These are phyloP conservation scores for Annulohypoxylon maeteangense DNA, from an alignment of 495 filamentous ascomycete genomes.

Conservation along the genomic window DNA sequence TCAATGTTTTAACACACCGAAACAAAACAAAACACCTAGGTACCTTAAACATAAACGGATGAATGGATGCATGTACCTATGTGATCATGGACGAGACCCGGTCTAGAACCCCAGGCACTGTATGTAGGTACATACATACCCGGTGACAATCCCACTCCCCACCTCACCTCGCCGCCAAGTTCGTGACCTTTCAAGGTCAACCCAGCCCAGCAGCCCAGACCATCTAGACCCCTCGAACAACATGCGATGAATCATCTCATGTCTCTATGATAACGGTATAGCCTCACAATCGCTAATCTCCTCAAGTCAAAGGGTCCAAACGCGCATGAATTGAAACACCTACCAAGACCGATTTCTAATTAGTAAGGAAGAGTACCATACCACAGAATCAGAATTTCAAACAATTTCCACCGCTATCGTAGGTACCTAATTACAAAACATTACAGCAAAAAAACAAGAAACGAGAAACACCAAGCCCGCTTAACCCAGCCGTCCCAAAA, in stretches of 20 bases:
- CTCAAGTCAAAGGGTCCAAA: background rate
- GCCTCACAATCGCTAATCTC: background rate
- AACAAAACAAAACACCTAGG: background rate
- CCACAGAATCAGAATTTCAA: background rate
- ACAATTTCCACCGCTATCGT: background rate
- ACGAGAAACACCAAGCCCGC: background rate
- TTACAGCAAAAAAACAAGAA: background rate
- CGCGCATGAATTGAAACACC: background rate
- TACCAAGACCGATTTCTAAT: too few species aligned
- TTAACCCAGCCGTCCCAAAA: background rate
- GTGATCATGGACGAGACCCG: background rate
- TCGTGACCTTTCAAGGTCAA: background rate
- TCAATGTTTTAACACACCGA: background rate
- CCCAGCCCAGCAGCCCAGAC: too few species aligned
- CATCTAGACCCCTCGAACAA: background rate
- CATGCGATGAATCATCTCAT: conserved; percentile 10
- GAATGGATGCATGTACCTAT: background rate
- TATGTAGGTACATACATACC: too few species aligned
- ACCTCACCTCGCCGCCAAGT: background rate
- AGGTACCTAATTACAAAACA: background rate
- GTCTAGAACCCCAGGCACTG: background rate
- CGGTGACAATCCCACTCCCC: too few species aligned
- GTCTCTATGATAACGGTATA: background rate
- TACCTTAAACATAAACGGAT: background rate
- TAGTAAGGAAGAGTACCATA: background rate